Evolutionary conservation across 495 filamentous ascomycete species (phyloP).

Genomic region (Lasiosphaeria ovina): DNA sequence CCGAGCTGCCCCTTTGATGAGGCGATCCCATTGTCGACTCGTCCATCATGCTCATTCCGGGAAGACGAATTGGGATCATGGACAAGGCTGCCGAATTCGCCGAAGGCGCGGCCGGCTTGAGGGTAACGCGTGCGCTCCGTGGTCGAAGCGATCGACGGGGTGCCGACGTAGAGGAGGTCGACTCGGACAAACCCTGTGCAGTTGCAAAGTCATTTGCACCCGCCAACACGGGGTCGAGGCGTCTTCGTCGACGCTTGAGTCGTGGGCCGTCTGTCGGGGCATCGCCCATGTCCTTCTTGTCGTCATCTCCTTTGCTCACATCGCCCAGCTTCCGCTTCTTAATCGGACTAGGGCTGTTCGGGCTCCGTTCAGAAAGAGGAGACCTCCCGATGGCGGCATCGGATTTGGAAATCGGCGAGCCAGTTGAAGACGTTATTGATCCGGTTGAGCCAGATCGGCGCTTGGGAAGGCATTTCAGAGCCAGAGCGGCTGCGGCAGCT

Average conservation of each 20-base stretch:
- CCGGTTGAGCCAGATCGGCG: slow-evolving; percentile 26
- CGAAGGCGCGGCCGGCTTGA: slow-evolving; percentile 28
- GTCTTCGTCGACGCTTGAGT: slow-evolving; percentile 33
- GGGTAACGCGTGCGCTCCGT: slow-evolving; percentile 25
- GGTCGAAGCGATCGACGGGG: slow-evolving; percentile 32
- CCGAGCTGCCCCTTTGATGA: slow-evolving; percentile 14
- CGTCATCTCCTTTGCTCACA: slow-evolving; percentile 8
- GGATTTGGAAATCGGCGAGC: slow-evolving; percentile 31
- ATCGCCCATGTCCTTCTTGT: slow-evolving; percentile 2
- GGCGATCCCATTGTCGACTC: slow-evolving; percentile 16
- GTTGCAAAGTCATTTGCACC: not conserved
- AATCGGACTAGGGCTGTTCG: slow-evolving; percentile 35
- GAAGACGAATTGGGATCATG: slow-evolving; percentile 30
- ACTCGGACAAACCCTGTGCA: not conserved
- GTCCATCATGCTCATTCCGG: slow-evolving; percentile 29
- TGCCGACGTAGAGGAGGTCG: slow-evolving; percentile 7
- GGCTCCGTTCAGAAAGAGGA: slow-evolving; percentile 39
- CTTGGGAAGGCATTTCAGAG: slow-evolving; percentile 18
- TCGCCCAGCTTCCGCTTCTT: slow-evolving; percentile 37
- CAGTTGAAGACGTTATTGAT: slow-evolving; percentile 24
- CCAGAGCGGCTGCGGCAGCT: slow-evolving; percentile 26
- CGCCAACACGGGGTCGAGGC: slow-evolving; percentile 18
- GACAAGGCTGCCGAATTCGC: slow-evolving; percentile 35
- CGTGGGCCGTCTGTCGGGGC: slow-evolving; percentile 16
- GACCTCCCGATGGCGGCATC: slow-evolving; percentile 31